Evolutionary conservation across 805 yeast species (phyloP).

Genomic region (Nakazawaea peltata): DNA sequence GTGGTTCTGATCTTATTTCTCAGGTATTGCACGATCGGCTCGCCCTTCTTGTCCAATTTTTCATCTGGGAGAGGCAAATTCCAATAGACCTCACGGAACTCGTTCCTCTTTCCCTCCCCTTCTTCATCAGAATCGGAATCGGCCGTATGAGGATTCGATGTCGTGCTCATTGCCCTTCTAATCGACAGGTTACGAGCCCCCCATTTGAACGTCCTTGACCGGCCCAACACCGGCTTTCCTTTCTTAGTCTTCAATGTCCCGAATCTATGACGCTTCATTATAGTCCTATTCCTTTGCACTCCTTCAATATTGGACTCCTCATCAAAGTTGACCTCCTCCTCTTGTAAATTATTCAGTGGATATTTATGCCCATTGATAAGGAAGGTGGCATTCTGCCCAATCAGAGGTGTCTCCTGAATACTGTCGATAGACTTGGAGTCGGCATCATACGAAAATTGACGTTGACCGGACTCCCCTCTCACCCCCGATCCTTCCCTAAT

Average conservation of each 20-base stretch:
- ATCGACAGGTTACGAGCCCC: constrained; percentile 14
- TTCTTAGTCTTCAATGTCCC: constrained; percentile 77
- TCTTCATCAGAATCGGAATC: constrained; percentile 14
- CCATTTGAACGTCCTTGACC: constrained; percentile 47
- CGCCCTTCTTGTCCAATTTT: constrained; percentile 23
- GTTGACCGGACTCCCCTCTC: too few relatives aligned
- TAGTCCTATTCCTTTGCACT: constrained; percentile 31
- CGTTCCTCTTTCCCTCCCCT: constrained; percentile 8
- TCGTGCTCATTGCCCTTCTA: constrained; percentile 11
- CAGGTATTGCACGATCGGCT: constrained; percentile 33
- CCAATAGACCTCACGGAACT: constrained; percentile 10
- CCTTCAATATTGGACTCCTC: neutral
- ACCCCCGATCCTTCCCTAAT: too few relatives aligned
- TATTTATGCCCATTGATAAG: constrained; percentile 3
- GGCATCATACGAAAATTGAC: constrained; percentile 1
- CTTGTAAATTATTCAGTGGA: constrained; percentile 6
- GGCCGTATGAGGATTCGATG: constrained; percentile 12
- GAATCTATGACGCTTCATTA: constrained; percentile 78
- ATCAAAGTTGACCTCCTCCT: neutral
- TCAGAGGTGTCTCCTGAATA: constrained; percentile 5
- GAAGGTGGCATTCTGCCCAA: constrained; percentile 11
- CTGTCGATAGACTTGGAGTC: constrained; percentile 5
- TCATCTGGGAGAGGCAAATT: constrained; percentile 44
- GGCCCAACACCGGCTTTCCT: constrained; percentile 48
- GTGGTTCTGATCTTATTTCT: constrained; percentile 57